Conservation (phyloP, 2,329 filamentous ascomycete species). For the Fusarium guadeloupense region DNA sequence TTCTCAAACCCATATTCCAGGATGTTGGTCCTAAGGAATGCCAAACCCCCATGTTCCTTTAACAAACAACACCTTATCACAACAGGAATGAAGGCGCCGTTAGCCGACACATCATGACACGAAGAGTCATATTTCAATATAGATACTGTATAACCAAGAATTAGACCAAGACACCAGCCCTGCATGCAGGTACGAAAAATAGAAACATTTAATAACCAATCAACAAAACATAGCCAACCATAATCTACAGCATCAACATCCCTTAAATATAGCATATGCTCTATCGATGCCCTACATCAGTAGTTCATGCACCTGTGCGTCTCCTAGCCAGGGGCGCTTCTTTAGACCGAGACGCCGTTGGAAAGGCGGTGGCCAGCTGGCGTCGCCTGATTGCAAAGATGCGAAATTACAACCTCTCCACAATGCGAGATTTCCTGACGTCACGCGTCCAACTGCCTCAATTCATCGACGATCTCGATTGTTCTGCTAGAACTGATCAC, state of each 20-base stretch:
- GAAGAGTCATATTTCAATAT: conserved; percentile 5
- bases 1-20: conserved; percentile 15
- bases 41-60: not conserved
- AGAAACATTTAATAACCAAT: no score
- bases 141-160: no score
- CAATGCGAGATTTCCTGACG: conserved; percentile 37
- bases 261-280: conserved; percentile 15
- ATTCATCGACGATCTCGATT: conserved; percentile 36
- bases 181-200: not conserved
- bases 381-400: conserved; percentile 10
- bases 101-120: conserved; percentile 10
- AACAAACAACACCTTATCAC: conserved; percentile 16
- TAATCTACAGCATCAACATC: not conserved
- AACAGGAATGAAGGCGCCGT: conserved; percentile 20
- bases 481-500: not conserved
- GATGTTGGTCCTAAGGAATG: conserved; percentile 26
- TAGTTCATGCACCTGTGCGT: conserved; percentile 14
- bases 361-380: conserved; percentile 11
- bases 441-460: conserved; percentile 25
- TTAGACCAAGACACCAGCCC: conserved; percentile 4
- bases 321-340: conserved; percentile 31
- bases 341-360: conserved; percentile 1
- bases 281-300: conserved; percentile 21
- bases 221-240: no score
- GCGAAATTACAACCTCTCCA: conserved; percentile 39